These are phyloP conservation scores for Margaritispora aquatica DNA, from an alignment of 495 filamentous ascomycete genomes.

Conservation along the genomic window DNA sequence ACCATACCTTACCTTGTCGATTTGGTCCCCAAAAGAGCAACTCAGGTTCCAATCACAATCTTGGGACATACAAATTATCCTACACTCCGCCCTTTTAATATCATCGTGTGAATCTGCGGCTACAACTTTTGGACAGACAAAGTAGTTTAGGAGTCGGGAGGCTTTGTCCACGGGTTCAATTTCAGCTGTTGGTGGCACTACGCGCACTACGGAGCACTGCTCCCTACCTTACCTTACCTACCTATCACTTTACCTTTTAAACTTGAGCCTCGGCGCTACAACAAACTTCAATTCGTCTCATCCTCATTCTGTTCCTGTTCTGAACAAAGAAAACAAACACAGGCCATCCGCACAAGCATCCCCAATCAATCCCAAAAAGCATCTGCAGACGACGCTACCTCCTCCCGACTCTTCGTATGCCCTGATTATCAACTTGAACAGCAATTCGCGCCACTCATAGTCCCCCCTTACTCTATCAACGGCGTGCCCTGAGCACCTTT, in stretches of 20 bases:
- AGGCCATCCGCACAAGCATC: slow-evolving; percentile 1
- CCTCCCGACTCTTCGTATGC: background rate
- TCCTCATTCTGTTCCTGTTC: background rate
- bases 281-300: background rate
- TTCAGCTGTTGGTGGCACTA: background rate
- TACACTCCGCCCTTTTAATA: background rate
- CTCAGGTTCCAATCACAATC: background rate
- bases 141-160: background rate
- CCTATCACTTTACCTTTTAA: background rate
- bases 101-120: background rate
- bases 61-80: background rate
- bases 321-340: slow-evolving; percentile 4
- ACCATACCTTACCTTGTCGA: background rate
- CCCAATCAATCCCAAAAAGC: background rate
- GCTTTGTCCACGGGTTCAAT: background rate
- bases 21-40: background rate
- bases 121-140: background rate
- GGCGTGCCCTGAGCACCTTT: background rate
- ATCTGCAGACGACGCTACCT: background rate
- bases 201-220: no score
- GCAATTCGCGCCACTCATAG: background rate
- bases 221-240: no score
- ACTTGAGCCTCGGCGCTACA: background rate
- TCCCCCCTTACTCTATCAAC: background rate
- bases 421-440: background rate